phyloP scores from a whole-genome alignment of 2,329 filamentous ascomycete genomes.

The Exophiala aquamarina region DNA sequence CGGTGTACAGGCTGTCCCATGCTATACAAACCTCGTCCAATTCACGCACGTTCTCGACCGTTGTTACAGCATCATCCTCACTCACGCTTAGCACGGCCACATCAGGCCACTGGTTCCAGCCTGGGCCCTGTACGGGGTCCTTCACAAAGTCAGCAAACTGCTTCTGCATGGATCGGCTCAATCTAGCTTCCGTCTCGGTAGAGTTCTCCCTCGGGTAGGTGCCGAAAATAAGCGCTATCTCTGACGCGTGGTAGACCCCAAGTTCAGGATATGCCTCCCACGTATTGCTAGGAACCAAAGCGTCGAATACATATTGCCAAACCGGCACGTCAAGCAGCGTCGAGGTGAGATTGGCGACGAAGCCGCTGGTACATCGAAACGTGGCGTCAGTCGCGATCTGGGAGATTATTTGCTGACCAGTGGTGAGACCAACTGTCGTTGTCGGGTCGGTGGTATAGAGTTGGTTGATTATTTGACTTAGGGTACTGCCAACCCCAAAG shows the following conservation, averaged over 20 bases:
- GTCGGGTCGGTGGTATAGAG: constrained; percentile 26
- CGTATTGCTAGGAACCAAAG: constrained; percentile 34
- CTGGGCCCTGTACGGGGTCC: constrained; percentile 37
- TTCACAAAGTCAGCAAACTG: constrained; percentile 39
- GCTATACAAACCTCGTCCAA: neutral
- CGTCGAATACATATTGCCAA: constrained; percentile 41
- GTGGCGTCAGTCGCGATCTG: constrained; percentile 7
- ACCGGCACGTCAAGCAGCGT: constrained; percentile 12
- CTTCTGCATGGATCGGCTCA: constrained; percentile 33
- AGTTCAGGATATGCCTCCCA: constrained; percentile 19
- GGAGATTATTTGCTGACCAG: constrained; percentile 2
- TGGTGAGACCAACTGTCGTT: neutral
- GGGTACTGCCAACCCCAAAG: constrained; percentile 14
- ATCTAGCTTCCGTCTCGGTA: constrained; percentile 34
- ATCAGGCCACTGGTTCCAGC: constrained; percentile 29
- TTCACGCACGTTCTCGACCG: neutral
- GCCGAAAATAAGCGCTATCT: constrained; percentile 38
- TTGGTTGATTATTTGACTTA: constrained; percentile 24
- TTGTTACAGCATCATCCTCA: constrained; percentile 4
- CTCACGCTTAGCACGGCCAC: constrained; percentile 4
- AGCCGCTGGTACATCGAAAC: constrained; percentile 12
- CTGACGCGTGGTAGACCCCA: constrained; percentile 36
- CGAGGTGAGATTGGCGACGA: constrained; percentile 12
- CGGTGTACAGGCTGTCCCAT: neutral
- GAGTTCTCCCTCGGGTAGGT: constrained; percentile 29